phyloP scores from a whole-genome alignment of 805 yeast species.

The Lipomyces lipofer region DNA sequence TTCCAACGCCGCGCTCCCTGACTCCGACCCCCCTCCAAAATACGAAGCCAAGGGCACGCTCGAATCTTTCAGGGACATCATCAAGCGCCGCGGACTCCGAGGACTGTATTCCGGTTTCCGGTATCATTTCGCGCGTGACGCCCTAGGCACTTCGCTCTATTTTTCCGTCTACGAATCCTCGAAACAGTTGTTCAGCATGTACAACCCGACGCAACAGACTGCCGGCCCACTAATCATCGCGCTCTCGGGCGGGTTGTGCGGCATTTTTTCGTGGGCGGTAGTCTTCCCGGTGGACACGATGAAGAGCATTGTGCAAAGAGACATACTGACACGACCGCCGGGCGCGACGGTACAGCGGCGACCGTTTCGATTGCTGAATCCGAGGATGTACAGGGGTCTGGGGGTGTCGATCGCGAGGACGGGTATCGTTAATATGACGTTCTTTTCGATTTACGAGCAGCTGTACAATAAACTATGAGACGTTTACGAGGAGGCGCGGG shows the following conservation, averaged over 20 bases:
- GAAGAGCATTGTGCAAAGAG: slow-evolving; percentile 73
- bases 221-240: slow-evolving; percentile 52
- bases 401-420: slow-evolving; percentile 75
- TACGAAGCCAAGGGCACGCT: slow-evolving; percentile 41
- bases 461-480: slow-evolving; percentile 51
- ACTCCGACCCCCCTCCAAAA: slow-evolving; percentile 35
- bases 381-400: slow-evolving; percentile 70
- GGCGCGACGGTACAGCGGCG: slow-evolving; percentile 51
- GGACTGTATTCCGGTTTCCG: slow-evolving; percentile 75
- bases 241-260: slow-evolving; percentile 77
- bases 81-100: slow-evolving; percentile 56
- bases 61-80: slow-evolving; percentile 54
- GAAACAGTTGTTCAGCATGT: slow-evolving; percentile 43
- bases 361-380: slow-evolving; percentile 43
- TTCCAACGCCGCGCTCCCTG: slow-evolving; percentile 38
- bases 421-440: slow-evolving; percentile 69
- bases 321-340: slow-evolving; percentile 56
- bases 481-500: no score
- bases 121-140: slow-evolving; percentile 68
- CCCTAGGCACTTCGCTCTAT: slow-evolving; percentile 69
- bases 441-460: slow-evolving; percentile 67
- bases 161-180: slow-evolving; percentile 74
- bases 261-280: slow-evolving; percentile 69
- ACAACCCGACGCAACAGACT: slow-evolving; percentile 34
- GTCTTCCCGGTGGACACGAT: slow-evolving; percentile 82